phyloP scores from a whole-genome alignment of 768 basidiomycete species.

The Auriscalpium microsporum region DNA sequence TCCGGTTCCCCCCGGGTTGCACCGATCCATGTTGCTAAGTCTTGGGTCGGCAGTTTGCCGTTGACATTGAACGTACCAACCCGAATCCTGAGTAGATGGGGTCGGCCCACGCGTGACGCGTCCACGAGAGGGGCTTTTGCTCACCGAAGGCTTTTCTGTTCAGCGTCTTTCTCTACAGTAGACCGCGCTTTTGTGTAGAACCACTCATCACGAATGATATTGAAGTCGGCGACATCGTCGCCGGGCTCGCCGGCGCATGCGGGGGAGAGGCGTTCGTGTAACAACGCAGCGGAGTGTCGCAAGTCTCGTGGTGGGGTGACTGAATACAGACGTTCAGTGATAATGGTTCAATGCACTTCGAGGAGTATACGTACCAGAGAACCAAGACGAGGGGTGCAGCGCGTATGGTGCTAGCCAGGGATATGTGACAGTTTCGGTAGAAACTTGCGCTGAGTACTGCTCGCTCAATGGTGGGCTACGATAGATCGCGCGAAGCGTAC shows the following conservation, averaged over 20 bases:
- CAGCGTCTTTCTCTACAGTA: conserved; percentile 3
- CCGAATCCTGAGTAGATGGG: conserved; percentile 39
- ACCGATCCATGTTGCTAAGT: conserved; percentile 59
- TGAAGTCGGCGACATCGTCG: conserved; percentile 52
- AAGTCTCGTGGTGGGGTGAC: conserved; percentile 41
- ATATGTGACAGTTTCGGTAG: not conserved
- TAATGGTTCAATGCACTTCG: not conserved
- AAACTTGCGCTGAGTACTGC: not conserved
- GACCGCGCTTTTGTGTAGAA: conserved; percentile 23
- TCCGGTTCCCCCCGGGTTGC: conserved; percentile 5
- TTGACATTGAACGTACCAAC: conserved; percentile 83
- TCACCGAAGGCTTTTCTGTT: conserved; percentile 8
- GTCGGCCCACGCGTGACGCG: not conserved
- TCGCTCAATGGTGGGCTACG: not conserved
- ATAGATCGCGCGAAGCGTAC: not conserved
- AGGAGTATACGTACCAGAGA: conserved; percentile 4
- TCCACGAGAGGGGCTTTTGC: conserved; percentile 6
- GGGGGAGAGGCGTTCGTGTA: conserved; percentile 48
- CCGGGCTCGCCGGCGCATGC: conserved; percentile 55
- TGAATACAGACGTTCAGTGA: not conserved
- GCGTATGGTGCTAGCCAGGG: conserved; percentile 12
- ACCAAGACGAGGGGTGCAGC: conserved; percentile 8
- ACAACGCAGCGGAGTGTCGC: conserved; percentile 36
- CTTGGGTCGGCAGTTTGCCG: conserved; percentile 64
- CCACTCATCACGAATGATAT: conserved; percentile 57